Evolutionary conservation across 345 rosid genomes (phyloP).

Genomic region (Turnera subulata): DNA sequence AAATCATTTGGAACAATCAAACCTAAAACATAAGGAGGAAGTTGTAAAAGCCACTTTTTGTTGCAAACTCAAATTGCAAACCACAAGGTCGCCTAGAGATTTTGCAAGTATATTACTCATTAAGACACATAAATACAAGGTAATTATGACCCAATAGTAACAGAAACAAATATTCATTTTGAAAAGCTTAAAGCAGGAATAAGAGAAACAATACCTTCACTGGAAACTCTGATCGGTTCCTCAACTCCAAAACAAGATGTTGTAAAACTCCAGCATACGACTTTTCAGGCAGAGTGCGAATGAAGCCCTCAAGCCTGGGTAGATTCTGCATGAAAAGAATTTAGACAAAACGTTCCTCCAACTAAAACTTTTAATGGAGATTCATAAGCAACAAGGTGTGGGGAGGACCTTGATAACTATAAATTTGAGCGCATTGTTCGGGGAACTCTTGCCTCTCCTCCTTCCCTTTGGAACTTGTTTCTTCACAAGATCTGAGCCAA

Average conservation of each 20-base stretch:
- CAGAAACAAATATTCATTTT: background rate
- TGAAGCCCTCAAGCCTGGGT: slow-evolving; percentile 83
- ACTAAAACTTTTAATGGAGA: slow-evolving; percentile 11
- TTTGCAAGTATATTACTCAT: background rate
- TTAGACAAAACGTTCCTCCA: background rate
- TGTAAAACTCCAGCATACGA: slow-evolving; percentile 72
- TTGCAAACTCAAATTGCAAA: too few relatives aligned
- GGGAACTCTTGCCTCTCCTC: slow-evolving; percentile 48
- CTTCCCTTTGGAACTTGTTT: slow-evolving; percentile 49
- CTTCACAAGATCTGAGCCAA: slow-evolving; percentile 44
- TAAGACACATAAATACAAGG: slow-evolving; percentile 2
- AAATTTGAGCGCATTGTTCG: slow-evolving; percentile 56
- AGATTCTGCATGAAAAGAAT: slow-evolving; percentile 42
- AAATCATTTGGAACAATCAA: too few relatives aligned
- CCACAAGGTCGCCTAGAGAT: too few relatives aligned
- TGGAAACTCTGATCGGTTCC: slow-evolving; percentile 59
- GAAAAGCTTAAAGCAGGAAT: too few relatives aligned
- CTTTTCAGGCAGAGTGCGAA: slow-evolving; percentile 57
- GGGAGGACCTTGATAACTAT: slow-evolving; percentile 73
- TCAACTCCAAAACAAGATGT: slow-evolving; percentile 69
- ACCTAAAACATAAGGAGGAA: too few relatives aligned
- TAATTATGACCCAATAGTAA: background rate
- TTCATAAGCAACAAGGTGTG: slow-evolving; percentile 4
- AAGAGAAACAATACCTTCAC: slow-evolving; percentile 54
- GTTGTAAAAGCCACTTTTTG: too few relatives aligned